Evolutionary conservation across 2,329 filamentous ascomycete species (phyloP).

Genomic region (Apiospora saccharicola): DNA sequence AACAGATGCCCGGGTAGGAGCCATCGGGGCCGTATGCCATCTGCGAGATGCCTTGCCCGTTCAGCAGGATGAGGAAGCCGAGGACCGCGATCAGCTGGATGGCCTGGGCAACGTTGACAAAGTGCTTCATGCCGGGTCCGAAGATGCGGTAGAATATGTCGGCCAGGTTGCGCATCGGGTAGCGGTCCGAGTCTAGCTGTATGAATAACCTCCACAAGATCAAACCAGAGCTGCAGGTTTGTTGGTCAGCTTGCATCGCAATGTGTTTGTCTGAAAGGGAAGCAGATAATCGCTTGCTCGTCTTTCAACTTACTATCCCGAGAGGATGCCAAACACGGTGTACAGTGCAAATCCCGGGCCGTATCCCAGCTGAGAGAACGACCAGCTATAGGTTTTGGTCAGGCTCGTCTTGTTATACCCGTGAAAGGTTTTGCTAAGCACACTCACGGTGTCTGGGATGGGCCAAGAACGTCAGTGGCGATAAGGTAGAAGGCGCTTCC

Average conservation of each 20-base stretch:
- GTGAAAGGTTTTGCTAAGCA: not conserved
- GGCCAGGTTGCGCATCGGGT: conserved; percentile 54
- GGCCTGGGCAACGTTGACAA: conserved; percentile 57
- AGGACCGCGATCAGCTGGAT: conserved; percentile 59
- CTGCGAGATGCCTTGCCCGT: conserved; percentile 62
- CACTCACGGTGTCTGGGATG: conserved; percentile 46
- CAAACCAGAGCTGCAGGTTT: conserved; percentile 46
- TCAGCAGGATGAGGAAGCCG: conserved; percentile 57
- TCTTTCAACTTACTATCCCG: conserved; percentile 38
- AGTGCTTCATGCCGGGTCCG: conserved; percentile 52
- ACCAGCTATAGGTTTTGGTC: conserved; percentile 14
- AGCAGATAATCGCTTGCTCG: not conserved
- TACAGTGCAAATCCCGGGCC: conserved; percentile 54
- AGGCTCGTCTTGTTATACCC: not conserved
- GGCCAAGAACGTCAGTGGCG: conserved; percentile 56
- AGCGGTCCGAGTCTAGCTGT: conserved; percentile 55
- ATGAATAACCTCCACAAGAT: conserved; percentile 55
- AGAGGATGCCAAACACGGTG: conserved; percentile 52
- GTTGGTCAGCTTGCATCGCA: not conserved
- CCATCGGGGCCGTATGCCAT: conserved; percentile 36
- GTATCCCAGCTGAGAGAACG: conserved; percentile 45
- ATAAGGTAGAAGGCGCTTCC: conserved; percentile 58
- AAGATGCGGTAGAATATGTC: conserved; percentile 57
- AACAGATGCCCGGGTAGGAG: conserved; percentile 58
- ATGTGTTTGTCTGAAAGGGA: not conserved